Evolutionary conservation across 2,329 filamentous ascomycete genomes (phyloP), one percentile per base, ranked within the genome.

Genomic region (Aspergillus sp.): DNA sequence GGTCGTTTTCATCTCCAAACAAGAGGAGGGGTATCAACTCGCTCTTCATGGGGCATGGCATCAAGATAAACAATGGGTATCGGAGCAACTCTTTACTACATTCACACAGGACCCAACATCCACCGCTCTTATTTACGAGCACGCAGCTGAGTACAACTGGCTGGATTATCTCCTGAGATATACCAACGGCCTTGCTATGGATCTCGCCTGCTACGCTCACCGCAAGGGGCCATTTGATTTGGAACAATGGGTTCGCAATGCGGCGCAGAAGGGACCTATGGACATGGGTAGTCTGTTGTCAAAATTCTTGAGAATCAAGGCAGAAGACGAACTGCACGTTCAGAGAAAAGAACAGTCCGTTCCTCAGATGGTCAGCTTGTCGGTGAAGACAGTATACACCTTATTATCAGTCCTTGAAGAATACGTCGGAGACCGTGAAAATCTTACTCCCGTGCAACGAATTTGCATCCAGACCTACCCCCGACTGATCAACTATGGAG

Each of bases 401-500:
- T 79, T 98, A 56, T 81, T 98, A 14, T 85, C 90, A 66, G 90
- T 96, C 49, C 82, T 97, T 32, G 88, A 91, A 62, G 88, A 90
- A 61, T 89, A 81, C 64, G 74, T 81, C 16, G 75, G 77, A 31
- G 79, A 82, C 56, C 85, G 86, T 55, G 83, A 89, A 54, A 89
- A 94, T 55, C 82, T 96, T 24, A 91, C 95, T 53, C 80, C 87
- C 14, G 85, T 96, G 29, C 93, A 97, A 76, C 86, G 94, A 32
- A 86, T 88, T 55, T 97, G 93, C 74, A 92, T 99, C 63, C 93
- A 93, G 58, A 89, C 90, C 1, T 99, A 98, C 69, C 96, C 95
- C 7, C 86, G 95, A 49, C 80, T 99, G 31, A 96, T 99, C 80
- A 99, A 99, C 71, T 98, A 96, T 67, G 93, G 92, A 2, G 91